These are phyloP conservation scores for Tylopilus subfusipes DNA, from an alignment of 768 basidiomycete species.

Conservation along the genomic window DNA sequence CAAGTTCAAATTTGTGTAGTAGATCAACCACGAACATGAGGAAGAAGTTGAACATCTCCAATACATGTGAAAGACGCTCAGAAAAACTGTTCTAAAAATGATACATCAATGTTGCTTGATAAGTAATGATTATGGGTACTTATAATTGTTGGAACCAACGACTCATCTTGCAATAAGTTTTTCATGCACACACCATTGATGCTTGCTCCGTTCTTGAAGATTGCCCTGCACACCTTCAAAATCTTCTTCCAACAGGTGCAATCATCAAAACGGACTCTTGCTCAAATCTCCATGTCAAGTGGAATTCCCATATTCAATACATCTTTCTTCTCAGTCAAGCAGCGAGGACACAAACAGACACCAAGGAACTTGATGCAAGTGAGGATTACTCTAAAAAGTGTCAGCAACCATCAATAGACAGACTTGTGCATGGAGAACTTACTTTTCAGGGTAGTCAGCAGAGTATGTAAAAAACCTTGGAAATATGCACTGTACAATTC, in stretches of 20 bases:
- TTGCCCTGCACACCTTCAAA: not conserved
- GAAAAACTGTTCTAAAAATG: too few relatives aligned
- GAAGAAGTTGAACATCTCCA: too few relatives aligned
- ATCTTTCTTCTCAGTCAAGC: not conserved
- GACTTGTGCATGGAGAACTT: too few relatives aligned
- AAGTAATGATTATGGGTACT: too few relatives aligned
- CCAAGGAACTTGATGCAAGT: not conserved
- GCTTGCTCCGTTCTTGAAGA: not conserved
- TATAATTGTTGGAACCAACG: too few relatives aligned
- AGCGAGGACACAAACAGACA: not conserved
- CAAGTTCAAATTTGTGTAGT: too few relatives aligned
- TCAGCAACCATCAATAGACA: too few relatives aligned
- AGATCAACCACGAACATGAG: too few relatives aligned
- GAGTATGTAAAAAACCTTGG: conserved; percentile 17
- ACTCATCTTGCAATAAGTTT: too few relatives aligned
- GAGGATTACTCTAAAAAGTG: not conserved
- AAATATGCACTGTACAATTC: conserved; percentile 5
- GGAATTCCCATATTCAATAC: not conserved
- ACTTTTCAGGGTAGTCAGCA: conserved; percentile 7
- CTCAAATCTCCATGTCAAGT: not conserved
- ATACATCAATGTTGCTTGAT: too few relatives aligned
- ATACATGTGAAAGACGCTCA: too few relatives aligned
- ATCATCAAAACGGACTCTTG: too few relatives aligned
- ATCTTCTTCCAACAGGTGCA: not conserved
- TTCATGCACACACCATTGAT: not conserved